These are phyloP conservation scores for Cucurbita ficifolia DNA, from an alignment of 306 rosid genomes.

Conservation along the genomic window DNA sequence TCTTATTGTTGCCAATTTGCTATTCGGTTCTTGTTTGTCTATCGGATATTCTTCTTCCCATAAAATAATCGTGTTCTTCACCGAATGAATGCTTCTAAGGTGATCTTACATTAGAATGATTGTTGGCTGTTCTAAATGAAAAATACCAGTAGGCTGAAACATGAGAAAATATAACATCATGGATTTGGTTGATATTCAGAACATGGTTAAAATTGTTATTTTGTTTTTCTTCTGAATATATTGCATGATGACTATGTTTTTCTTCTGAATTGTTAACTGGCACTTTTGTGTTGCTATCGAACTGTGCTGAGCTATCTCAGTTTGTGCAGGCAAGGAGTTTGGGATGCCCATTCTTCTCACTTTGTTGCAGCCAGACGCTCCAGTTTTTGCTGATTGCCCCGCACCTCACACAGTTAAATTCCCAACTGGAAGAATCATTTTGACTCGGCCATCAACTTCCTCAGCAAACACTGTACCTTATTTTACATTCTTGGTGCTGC, in stretches of 20 bases:
- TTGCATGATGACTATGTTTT: not conserved
- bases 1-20: not conserved
- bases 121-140: not conserved
- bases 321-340: not conserved
- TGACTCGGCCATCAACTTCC: not conserved
- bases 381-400: not conserved
- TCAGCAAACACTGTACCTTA: not conserved
- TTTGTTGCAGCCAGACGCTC: not conserved
- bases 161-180: not conserved
- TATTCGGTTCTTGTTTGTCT: not conserved
- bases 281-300: not conserved
- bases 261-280: not conserved
- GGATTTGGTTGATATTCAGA: not conserved
- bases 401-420: not conserved
- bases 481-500: slow-evolving; percentile 1
- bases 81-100: not conserved
- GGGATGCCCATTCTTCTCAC: not conserved
- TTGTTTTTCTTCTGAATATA: not conserved
- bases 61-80: not conserved
- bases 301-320: not conserved
- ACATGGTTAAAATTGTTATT: not conserved
- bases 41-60: not conserved
- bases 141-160: not conserved
- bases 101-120: not conserved
- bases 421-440: not conserved